Conservation (phyloP, 768 basidiomycete species). For the Xerocomus brunneocitrinus region DNA sequence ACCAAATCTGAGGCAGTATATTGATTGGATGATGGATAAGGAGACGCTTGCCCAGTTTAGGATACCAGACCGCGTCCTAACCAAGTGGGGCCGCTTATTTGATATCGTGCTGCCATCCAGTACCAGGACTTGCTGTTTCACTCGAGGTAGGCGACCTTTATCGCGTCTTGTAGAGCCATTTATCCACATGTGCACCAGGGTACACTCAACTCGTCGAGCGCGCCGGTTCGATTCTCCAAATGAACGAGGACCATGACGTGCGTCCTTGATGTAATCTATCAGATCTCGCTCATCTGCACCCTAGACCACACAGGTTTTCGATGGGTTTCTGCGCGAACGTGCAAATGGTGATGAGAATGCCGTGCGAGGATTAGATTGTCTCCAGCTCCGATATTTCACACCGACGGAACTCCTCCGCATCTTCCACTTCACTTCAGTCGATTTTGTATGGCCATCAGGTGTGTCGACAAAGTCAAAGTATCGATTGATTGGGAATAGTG, state of each 20-base stretch:
- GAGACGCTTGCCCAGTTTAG: constrained; percentile 24
- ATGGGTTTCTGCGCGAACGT: constrained; percentile 48
- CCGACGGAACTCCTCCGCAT: constrained; percentile 67
- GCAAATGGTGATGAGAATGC: constrained; percentile 38
- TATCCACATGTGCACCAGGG: constrained; percentile 37
- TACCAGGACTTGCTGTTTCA: constrained; percentile 72
- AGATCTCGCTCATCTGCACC: not conserved
- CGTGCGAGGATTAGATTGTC: constrained; percentile 49
- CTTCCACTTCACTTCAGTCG: constrained; percentile 46
- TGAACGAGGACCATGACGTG: constrained; percentile 64
- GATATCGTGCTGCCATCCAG: constrained; percentile 70
- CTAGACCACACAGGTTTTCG: constrained; percentile 60
- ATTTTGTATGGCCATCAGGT: constrained; percentile 59
- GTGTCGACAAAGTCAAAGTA: constrained; percentile 69
- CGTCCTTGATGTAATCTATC: constrained; percentile 7
- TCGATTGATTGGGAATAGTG: constrained; percentile 75
- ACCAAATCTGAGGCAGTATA: constrained; percentile 7
- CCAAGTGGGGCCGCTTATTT: constrained; percentile 75
- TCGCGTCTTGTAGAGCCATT: not conserved
- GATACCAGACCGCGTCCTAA: constrained; percentile 59
- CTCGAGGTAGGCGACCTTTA: constrained; percentile 47
- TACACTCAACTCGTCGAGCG: constrained; percentile 77
- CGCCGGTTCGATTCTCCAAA: constrained; percentile 72
- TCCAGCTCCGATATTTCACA: constrained; percentile 72
- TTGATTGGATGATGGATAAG: constrained; percentile 9